Percentiles rank a stretch among this genome's conserved stretches.
Evolutionary conservation across 1,284 basidiomycete genomes (phyloP).

Genomic region (Thecaphora frezii): DNA sequence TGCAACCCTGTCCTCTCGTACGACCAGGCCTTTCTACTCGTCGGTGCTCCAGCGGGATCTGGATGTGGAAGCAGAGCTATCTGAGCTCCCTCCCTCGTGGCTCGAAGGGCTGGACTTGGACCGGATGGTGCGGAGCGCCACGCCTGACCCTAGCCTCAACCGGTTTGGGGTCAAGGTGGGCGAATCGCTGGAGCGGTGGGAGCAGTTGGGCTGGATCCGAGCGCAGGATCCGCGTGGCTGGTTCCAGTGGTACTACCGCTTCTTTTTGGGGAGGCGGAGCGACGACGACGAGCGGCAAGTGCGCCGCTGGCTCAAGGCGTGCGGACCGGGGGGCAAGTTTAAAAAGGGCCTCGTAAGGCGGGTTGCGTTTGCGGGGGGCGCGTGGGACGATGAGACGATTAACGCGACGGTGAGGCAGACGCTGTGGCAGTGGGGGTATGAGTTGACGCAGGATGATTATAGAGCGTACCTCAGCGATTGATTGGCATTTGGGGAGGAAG

Average conservation of each 20-base stretch:
- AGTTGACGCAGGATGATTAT: slow-evolving; percentile 52
- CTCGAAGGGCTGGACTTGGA: slow-evolving; percentile 33
- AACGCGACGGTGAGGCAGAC: slow-evolving; percentile 42
- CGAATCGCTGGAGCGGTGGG: slow-evolving; percentile 62
- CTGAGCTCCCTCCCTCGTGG: slow-evolving; percentile 39
- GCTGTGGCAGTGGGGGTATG: slow-evolving; percentile 58
- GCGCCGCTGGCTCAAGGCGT: slow-evolving; percentile 62
- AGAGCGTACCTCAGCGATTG: slow-evolving; percentile 18
- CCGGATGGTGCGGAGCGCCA: slow-evolving; percentile 23
- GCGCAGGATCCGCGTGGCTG: slow-evolving; percentile 62
- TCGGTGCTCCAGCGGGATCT: slow-evolving; percentile 26
- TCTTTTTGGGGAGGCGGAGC: slow-evolving; percentile 62
- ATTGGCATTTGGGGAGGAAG: no score
- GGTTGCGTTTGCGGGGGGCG: slow-evolving; percentile 51
- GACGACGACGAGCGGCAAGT: slow-evolving; percentile 62
- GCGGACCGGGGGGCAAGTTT: slow-evolving; percentile 62
- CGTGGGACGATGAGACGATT: slow-evolving; percentile 54
- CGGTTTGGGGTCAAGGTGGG: slow-evolving; percentile 61
- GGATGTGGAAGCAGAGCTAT: slow-evolving; percentile 34
- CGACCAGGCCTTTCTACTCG: slow-evolving; percentile 28
- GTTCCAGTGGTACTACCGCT: slow-evolving; percentile 61
- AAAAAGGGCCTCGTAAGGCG: slow-evolving; percentile 61
- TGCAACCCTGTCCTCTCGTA: not conserved
- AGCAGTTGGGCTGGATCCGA: slow-evolving; percentile 62
- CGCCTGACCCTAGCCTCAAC: slow-evolving; percentile 58